A percentile compares a stretch with the other conserved stretches of the same genome.
Evolutionary conservation across 2,329 filamentous ascomycete species (phyloP).

Genomic region (Aspergillus nomiae): DNA sequence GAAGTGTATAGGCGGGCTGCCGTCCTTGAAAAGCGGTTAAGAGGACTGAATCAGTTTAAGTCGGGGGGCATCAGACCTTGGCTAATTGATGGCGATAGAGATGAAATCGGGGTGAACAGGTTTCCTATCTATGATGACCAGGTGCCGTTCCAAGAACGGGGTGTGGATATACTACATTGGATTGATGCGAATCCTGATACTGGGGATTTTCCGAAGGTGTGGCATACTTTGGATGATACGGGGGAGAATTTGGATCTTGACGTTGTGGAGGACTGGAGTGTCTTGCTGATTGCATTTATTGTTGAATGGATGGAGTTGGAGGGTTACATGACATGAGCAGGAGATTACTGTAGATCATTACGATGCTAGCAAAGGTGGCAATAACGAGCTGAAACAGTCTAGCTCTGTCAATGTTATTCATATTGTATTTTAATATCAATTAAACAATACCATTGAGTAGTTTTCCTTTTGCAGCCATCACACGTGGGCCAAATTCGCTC

Average conservation of each 20-base stretch:
- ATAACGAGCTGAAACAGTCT: neutral
- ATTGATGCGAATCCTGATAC: constrained; percentile 66
- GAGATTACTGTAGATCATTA: too few relatives aligned
- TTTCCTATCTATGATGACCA: constrained; percentile 77
- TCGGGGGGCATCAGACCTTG: constrained; percentile 51
- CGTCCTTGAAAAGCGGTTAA: constrained; percentile 70
- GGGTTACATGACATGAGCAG: constrained; percentile 44
- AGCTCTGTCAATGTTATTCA: neutral
- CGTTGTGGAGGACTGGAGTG: constrained; percentile 83
- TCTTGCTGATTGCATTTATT: constrained; percentile 77
- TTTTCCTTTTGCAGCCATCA: neutral
- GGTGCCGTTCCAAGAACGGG: constrained; percentile 80
- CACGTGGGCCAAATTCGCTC: neutral
- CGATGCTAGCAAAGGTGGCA: too few relatives aligned
- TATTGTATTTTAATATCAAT: neutral
- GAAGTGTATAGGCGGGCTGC: constrained; percentile 86
- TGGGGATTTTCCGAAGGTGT: constrained; percentile 69
- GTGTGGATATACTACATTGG: constrained; percentile 84
- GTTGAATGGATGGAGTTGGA: constrained; percentile 90
- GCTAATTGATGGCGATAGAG: constrained; percentile 64
- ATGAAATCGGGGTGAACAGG: constrained; percentile 29
- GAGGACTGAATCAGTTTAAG: constrained; percentile 35
- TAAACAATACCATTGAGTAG: neutral
- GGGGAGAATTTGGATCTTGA: constrained; percentile 77
- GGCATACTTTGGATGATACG: constrained; percentile 83